A percentile compares a stretch with the other conserved stretches of the same genome.
These are phyloP conservation scores for Macrophomina phaseolina DNA, from an alignment of 2,329 filamentous ascomycete genomes.

Conservation along the genomic window DNA sequence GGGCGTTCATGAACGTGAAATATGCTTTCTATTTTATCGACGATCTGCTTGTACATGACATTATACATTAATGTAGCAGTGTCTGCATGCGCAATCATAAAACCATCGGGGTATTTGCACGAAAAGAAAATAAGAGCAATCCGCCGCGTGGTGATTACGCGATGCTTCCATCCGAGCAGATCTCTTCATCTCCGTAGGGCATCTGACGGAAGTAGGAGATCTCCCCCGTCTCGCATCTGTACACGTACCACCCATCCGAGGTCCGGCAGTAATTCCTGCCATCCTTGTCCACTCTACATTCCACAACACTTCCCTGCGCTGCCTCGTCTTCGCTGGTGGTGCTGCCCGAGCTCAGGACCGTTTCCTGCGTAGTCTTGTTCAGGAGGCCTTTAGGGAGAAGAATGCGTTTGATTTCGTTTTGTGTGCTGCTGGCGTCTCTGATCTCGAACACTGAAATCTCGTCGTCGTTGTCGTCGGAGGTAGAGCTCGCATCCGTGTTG, in stretches of 20 bases:
- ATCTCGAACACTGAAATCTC: conserved; percentile 14
- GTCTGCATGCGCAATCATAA: neutral
- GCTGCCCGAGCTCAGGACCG: neutral
- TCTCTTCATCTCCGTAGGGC: conserved; percentile 3
- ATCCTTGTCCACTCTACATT: conserved; percentile 5
- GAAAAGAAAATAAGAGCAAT: neutral
- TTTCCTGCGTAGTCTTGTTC: neutral
- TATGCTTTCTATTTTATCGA: neutral
- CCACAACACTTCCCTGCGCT: neutral
- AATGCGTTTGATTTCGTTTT: conserved; percentile 5
- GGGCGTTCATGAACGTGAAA: neutral
- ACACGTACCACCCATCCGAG: conserved; percentile 11
- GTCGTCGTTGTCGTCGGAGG: neutral
- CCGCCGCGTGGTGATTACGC: neutral
- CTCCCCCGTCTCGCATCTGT: conserved; percentile 14
- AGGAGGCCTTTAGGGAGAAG: neutral
- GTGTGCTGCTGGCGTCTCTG: neutral
- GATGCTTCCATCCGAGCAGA: conserved; percentile 11
- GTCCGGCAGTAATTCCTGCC: conserved; percentile 16
- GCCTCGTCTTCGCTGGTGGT: neutral
- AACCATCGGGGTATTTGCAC: neutral
- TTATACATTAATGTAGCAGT: conserved; percentile 4
- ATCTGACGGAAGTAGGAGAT: conserved; percentile 5
- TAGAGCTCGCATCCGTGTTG: neutral
- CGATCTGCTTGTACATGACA: neutral